Base-by-base conservation (phyloP, 1,284 basidiomycete species). In the Trichosporon sp. region DNA sequence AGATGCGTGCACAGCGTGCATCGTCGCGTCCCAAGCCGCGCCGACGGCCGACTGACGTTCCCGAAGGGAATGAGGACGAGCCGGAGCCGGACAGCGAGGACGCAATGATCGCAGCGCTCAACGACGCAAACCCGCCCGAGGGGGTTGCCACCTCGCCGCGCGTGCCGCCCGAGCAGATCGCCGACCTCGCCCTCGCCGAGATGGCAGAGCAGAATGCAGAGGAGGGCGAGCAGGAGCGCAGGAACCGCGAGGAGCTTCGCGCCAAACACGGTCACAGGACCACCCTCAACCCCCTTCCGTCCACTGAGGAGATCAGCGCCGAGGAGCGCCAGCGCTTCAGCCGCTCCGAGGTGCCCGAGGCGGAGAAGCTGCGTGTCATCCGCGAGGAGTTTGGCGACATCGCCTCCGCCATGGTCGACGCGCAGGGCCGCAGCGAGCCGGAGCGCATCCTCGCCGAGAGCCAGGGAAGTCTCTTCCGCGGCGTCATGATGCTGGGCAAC, bases 401-500 rank as follows among this genome's bases (percentile, higher is more conserved):
- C 23, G 73, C 72, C 11, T 19, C 70, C 75, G 33, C 77, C 82
- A 70, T 74, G 58, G 85, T 87, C 69, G 85, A 86, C 63, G 84
- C 83, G 0, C 68, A 82, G 3, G 76, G 86, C 7, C 61, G 60
- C 11, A 71, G 73, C 1, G 70, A 85, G 59, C 81, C 84, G 52
- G 86, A 87, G 70, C 79, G 79, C 33, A 74, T 88, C 9, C 65
- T 89, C 4, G 75, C 84, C 1, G 86, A 88, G 70, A 78, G 81
- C 4, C 85, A 87, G 70, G 86, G 78, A 2, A 71, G 71, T 29
- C 61, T 79, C 58, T 78, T 75, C 73, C 77, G 74, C 74, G 84
- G 85, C 59, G 82, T 86, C 23, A 78, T 84, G 59, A 80, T 86
- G 58, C 70, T 86, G 49, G 87, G 87, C n/a, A 85, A 86, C 59